A percentile compares a stretch with the other conserved stretches of the same genome.
phyloP scores from a whole-genome alignment of 306 rosid species.

The Vachellia pachyceras region DNA sequence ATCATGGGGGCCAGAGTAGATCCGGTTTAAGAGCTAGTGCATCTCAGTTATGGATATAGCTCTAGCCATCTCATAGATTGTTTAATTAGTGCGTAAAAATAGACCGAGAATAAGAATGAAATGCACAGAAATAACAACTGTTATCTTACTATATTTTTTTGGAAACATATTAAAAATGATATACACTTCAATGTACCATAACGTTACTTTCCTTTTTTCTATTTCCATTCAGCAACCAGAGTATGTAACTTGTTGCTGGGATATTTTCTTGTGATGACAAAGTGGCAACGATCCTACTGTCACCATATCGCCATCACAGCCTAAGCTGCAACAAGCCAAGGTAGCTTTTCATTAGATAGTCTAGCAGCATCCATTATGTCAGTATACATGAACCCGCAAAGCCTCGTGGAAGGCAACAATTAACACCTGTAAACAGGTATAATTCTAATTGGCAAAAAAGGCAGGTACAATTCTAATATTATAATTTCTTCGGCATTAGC shows the following conservation, averaged over 20 bases:
- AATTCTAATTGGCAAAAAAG: not conserved
- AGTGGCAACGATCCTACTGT: slow-evolving; percentile 14
- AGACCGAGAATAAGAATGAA: not conserved
- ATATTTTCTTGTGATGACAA: slow-evolving; percentile 14
- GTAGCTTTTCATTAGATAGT: slow-evolving; percentile 25
- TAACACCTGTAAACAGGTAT: not conserved
- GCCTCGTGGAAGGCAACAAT: slow-evolving; percentile 9
- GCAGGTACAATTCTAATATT: not conserved
- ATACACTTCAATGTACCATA: not conserved
- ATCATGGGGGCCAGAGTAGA: not conserved
- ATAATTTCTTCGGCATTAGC: not conserved
- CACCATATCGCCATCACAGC: slow-evolving; percentile 26
- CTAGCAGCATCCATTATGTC: slow-evolving; percentile 1
- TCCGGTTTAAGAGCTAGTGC: slow-evolving; percentile 12
- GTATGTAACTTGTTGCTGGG: slow-evolving; percentile 4
- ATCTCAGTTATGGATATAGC: slow-evolving; percentile 8
- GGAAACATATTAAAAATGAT: not conserved
- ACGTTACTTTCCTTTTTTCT: not conserved
- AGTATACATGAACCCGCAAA: not conserved
- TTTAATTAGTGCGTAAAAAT: not conserved
- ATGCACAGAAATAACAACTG: not conserved
- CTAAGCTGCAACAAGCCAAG: slow-evolving; percentile 29
- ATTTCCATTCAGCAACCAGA: not conserved
- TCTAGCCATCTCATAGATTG: not conserved
- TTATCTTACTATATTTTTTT: not conserved